A percentile compares a stretch with the other conserved stretches of the same genome.
Evolutionary conservation across 192 early-diverging fungal genomes (phyloP).

Genomic region (Podila epicladia): DNA sequence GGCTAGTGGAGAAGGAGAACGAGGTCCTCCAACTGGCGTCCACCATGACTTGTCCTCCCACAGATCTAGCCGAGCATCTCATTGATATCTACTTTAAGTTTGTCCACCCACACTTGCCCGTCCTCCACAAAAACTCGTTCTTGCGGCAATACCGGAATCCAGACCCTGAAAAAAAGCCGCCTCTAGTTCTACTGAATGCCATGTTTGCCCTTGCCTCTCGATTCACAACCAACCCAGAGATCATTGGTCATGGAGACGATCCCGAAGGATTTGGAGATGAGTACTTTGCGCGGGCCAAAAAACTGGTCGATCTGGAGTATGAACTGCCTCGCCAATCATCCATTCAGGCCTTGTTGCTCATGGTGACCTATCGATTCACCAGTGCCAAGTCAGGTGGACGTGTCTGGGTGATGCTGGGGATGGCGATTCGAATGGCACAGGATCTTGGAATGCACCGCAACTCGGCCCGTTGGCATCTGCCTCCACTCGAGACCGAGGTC

Average conservation of each 20-base stretch:
- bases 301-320: conserved; percentile 75
- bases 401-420: conserved; percentile 76
- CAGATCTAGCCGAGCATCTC: conserved; percentile 67
- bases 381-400: conserved; percentile 66
- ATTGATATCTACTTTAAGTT: conserved; percentile 72
- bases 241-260: conserved; percentile 40
- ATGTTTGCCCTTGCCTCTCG: conserved; percentile 64
- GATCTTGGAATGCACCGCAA: conserved; percentile 68
- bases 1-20: conserved; percentile 20
- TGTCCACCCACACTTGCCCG: conserved; percentile 73
- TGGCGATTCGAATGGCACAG: conserved; percentile 66
- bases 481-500: conserved; percentile 60
- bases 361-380: conserved; percentile 75
- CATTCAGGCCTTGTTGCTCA: conserved; percentile 71
- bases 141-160: conserved; percentile 48
- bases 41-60: conserved; percentile 61
- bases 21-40: conserved; percentile 14
- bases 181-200: conserved; percentile 59
- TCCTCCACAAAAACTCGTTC: conserved; percentile 67
- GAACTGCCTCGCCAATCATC: conserved; percentile 66
- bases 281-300: conserved; percentile 75
- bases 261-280: conserved; percentile 63
- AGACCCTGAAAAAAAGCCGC: conserved; percentile 42
- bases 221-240: conserved; percentile 53
- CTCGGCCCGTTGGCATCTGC: conserved; percentile 59